Evolutionary conservation across 2,329 filamentous ascomycete species (phyloP), one percentile per base, ranked within the genome.

Genomic region (Lizonia empirigonia): DNA sequence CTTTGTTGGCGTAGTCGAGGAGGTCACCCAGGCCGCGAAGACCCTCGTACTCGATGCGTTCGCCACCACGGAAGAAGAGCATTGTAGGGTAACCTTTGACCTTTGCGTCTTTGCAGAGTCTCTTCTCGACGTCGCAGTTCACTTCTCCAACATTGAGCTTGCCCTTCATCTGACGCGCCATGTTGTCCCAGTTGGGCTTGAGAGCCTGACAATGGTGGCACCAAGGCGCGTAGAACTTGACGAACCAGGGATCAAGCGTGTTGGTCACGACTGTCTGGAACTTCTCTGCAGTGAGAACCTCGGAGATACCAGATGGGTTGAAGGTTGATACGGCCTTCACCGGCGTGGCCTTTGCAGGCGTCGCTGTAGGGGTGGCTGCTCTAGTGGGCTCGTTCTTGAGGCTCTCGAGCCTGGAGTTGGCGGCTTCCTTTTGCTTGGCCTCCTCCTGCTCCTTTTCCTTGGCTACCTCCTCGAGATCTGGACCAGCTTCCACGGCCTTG

Each of bases 181-280:
- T 85, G 65, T 93, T 89, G 55, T 85, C 80, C 94, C 94, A 99
- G 58, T 86, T 91, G 2, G 94, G 89, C 27, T 89, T 90, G 82
- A 99, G 85, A 29, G 90, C 90, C 76, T 96, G 90, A 74, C 95
- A 99, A 75, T 99, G 94, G 62, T 87, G 85, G 73, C 94, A 99
- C 94, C 93, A 97, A 5, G 94, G 95, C 15, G 91, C 92, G 72
- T 97, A 97, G 72, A 99, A 97, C 75, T 99, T 99, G 80, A 99
- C 86, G 69, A 99, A 97, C 94, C 94, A 99, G 5, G 92, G 88
- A 57, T 97, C 91, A 58, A 89, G 85, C 0, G 91, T 91, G 71
- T 87, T 89, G 3, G 91, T 96, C 37, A 99, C 92, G 29, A 88
- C 79, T 50, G 84, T 85, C 70, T 95, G 88, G 77, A 99, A 99